Conservation (phyloP, 768 basidiomycete genomes). For the Lanmaoa rubissima region DNA sequence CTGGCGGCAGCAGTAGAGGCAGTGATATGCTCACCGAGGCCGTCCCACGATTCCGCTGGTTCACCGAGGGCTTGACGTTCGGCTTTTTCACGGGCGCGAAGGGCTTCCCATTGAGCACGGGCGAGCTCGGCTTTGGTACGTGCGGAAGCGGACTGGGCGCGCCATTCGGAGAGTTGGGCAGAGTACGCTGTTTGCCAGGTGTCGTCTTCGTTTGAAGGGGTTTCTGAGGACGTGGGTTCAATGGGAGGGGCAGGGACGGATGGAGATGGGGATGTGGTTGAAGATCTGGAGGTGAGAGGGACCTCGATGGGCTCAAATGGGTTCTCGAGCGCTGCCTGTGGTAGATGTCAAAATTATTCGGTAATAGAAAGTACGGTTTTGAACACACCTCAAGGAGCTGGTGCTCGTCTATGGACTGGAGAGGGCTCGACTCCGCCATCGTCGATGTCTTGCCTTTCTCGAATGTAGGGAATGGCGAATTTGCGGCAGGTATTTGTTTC, state of each 20-base stretch:
- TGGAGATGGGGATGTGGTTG: not conserved
- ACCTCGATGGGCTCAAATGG: constrained; percentile 29
- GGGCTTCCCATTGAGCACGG: constrained; percentile 68
- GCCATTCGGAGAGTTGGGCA: constrained; percentile 66
- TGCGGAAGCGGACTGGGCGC: constrained; percentile 65
- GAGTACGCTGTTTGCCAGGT: constrained; percentile 71
- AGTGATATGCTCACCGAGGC: constrained; percentile 30
- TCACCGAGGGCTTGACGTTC: constrained; percentile 41
- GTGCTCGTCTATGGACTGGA: constrained; percentile 23
- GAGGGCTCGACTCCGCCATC: constrained; percentile 29
- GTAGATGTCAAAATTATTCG: not conserved
- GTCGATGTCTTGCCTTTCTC: not conserved
- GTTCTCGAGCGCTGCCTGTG: constrained; percentile 25
- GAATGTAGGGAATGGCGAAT: too few relatives aligned
- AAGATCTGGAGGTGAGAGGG: constrained; percentile 6
- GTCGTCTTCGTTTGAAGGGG: constrained; percentile 34
- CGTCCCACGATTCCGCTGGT: constrained; percentile 18
- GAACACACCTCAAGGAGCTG: constrained; percentile 22
- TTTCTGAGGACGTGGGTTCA: not conserved
- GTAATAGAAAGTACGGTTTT: not conserved
- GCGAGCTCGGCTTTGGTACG: constrained; percentile 74
- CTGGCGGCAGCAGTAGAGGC: constrained; percentile 18
- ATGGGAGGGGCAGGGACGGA: not conserved
- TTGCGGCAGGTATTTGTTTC: too few relatives aligned
- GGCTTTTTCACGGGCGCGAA: constrained; percentile 44